These are phyloP conservation scores for Diaporthe destruens DNA, from an alignment of 2,329 filamentous ascomycete genomes.

Conservation along the genomic window DNA sequence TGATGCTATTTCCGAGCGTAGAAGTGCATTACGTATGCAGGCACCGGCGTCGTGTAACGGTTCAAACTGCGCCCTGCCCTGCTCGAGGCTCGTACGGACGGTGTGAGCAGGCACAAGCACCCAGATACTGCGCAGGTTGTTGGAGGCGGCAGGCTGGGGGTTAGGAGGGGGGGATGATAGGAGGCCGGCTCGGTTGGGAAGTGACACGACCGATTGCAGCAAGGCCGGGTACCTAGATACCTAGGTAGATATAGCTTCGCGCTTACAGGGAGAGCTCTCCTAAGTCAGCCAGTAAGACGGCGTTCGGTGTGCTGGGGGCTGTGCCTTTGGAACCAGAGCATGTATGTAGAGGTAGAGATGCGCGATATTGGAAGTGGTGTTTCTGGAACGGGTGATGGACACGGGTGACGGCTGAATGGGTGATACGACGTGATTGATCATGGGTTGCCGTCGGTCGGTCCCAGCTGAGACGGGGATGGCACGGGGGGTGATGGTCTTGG, in stretches of 20 bases:
- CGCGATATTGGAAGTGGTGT: slow-evolving; percentile 19
- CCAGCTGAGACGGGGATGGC: slow-evolving; percentile 25
- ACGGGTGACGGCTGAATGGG: slow-evolving; percentile 29
- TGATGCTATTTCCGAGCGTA: slow-evolving; percentile 40
- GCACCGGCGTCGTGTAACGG: slow-evolving; percentile 33
- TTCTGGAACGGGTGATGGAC: background rate
- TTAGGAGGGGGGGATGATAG: slow-evolving; percentile 11
- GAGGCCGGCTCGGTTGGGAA: slow-evolving; percentile 36
- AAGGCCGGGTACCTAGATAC: slow-evolving; percentile 21
- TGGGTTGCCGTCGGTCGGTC: slow-evolving; percentile 23
- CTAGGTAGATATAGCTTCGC: slow-evolving; percentile 28
- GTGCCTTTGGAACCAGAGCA: slow-evolving; percentile 10
- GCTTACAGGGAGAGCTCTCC: slow-evolving; percentile 37
- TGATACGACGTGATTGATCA: slow-evolving; percentile 34
- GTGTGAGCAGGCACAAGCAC: slow-evolving; percentile 7
- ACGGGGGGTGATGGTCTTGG: slow-evolving; percentile 18
- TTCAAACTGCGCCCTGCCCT: slow-evolving; percentile 34
- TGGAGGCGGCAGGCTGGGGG: slow-evolving; percentile 24
- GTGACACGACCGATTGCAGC: slow-evolving; percentile 36
- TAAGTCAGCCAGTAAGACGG: slow-evolving; percentile 36
- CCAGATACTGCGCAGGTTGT: slow-evolving; percentile 13
- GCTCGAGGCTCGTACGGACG: background rate
- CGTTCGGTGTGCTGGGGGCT: slow-evolving; percentile 4
- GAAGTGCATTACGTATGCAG: slow-evolving; percentile 41
- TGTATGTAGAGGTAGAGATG: slow-evolving; percentile 24